Conservation (phyloP, 345 rosid species). For the Sisymbrium irio region DNA sequence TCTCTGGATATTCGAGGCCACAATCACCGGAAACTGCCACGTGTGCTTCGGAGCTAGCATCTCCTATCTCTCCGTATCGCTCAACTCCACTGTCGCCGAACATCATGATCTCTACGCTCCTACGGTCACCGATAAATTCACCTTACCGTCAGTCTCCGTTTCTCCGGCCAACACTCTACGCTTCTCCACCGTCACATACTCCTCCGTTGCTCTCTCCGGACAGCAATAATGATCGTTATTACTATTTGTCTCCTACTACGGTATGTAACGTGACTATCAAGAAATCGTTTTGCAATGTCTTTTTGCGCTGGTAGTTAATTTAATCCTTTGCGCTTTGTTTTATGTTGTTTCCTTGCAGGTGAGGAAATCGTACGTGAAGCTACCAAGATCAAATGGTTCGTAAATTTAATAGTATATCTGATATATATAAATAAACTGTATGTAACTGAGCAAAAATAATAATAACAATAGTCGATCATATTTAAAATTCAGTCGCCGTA, state of each 20-base stretch:
- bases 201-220: slow-evolving; percentile 30
- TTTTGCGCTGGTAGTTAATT: not conserved
- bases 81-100: slow-evolving; percentile 45
- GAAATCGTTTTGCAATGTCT: not conserved
- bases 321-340: not conserved
- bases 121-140: slow-evolving; percentile 53
- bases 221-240: slow-evolving; percentile 9
- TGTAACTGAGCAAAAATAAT: not conserved
- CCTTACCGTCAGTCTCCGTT: slow-evolving; percentile 49
- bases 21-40: slow-evolving; percentile 45
- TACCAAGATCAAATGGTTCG: slow-evolving; percentile 15
- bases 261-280: slow-evolving; percentile 26
- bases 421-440: not conserved
- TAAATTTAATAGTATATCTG: not conserved
- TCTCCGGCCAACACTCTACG: slow-evolving; percentile 41
- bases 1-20: slow-evolving; percentile 30
- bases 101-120: slow-evolving; percentile 39
- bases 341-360: slow-evolving; percentile 35
- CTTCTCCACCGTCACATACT: slow-evolving; percentile 46
- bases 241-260: slow-evolving; percentile 37
- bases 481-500: not conserved
- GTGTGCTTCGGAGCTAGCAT: slow-evolving; percentile 37
- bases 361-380: slow-evolving; percentile 51
- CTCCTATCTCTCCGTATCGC: slow-evolving; percentile 47
- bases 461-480: not conserved